phyloP scores from a whole-genome alignment of 768 basidiomycete species.

The Pseudohyphozyma bogoriensis region DNA sequence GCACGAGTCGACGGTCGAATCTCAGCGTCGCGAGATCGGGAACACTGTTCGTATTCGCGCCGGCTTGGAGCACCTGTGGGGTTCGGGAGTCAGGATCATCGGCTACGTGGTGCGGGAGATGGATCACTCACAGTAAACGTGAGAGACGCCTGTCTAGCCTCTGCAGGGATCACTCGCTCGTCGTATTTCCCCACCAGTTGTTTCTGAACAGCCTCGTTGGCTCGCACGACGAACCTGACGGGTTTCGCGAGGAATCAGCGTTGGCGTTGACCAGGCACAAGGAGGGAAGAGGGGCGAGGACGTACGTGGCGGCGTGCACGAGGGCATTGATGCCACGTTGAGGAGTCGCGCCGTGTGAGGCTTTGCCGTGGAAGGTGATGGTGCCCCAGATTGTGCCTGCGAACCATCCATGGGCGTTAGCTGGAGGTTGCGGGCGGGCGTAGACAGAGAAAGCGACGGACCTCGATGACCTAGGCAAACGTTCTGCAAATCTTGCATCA shows the following conservation, averaged over 20 bases:
- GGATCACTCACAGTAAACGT: background rate
- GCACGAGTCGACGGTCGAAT: constrained; percentile 20
- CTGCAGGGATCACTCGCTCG: constrained; percentile 4
- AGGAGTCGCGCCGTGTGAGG: constrained; percentile 17
- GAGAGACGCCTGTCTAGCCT: constrained; percentile 6
- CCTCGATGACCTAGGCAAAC: constrained; percentile 12
- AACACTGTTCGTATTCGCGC: constrained; percentile 13
- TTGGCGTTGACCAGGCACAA: no score
- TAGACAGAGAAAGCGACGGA: constrained; percentile 2
- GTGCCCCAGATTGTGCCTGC: constrained; percentile 5
- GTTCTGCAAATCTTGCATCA: constrained; percentile 5
- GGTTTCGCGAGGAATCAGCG: no score
- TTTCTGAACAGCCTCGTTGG: constrained; percentile 1
- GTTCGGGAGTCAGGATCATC: background rate
- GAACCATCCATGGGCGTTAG: background rate
- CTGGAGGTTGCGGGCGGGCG: background rate
- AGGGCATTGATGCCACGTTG: constrained; percentile 25
- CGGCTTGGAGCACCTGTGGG: constrained; percentile 13
- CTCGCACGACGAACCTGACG: constrained; percentile 13
- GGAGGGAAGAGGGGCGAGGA: background rate
- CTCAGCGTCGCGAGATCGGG: constrained; percentile 15
- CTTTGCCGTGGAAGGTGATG: constrained; percentile 12
- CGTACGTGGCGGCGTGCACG: constrained; percentile 7
- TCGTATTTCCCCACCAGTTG: background rate
- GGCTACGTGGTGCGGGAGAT: background rate